Conservation (phyloP, 495 filamentous ascomycete species). For the Penicillium lividum region DNA sequence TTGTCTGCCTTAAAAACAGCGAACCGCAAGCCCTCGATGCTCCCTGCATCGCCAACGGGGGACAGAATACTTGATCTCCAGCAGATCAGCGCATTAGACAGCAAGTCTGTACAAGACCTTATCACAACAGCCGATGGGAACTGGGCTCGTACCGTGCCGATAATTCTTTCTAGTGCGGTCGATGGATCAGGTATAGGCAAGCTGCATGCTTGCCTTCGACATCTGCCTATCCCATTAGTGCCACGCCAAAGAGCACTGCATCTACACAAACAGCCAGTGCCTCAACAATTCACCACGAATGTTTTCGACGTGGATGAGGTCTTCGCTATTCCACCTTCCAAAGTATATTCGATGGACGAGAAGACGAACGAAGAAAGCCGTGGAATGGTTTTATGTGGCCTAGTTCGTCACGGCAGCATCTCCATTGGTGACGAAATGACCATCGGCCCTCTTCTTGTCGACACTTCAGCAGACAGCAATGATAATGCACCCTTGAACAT, state of each 20-base stretch:
- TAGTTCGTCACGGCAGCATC: conserved; percentile 75
- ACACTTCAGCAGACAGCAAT: conserved; percentile 28
- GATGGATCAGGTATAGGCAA: conserved; percentile 79
- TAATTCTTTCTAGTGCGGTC: conserved; percentile 84
- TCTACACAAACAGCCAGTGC: conserved; percentile 23
- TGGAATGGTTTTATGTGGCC: conserved; percentile 75
- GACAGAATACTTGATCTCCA: conserved; percentile 37
- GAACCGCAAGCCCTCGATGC: conserved; percentile 69
- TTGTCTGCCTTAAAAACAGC: conserved; percentile 76
- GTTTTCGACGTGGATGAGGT: conserved; percentile 90
- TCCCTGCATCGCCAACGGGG: conserved; percentile 51
- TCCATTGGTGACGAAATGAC: conserved; percentile 76
- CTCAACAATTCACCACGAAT: conserved; percentile 44
- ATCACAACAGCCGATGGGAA: conserved; percentile 43
- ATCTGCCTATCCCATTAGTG: conserved; percentile 67
- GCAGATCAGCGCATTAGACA: conserved; percentile 43
- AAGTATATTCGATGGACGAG: conserved; percentile 41
- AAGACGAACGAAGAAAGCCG: conserved; percentile 42
- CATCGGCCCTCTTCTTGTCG: conserved; percentile 71
- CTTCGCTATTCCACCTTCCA: conserved; percentile 61
- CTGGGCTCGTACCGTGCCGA: conserved; percentile 67
- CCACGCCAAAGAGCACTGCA: conserved; percentile 41
- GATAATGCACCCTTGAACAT: conserved; percentile 25
- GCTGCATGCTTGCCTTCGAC: conserved; percentile 77
- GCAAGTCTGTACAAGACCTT: conserved; percentile 50